phyloP scores from a whole-genome alignment of 352 stramenopile species.

The Phytophthora tentaculata region DNA sequence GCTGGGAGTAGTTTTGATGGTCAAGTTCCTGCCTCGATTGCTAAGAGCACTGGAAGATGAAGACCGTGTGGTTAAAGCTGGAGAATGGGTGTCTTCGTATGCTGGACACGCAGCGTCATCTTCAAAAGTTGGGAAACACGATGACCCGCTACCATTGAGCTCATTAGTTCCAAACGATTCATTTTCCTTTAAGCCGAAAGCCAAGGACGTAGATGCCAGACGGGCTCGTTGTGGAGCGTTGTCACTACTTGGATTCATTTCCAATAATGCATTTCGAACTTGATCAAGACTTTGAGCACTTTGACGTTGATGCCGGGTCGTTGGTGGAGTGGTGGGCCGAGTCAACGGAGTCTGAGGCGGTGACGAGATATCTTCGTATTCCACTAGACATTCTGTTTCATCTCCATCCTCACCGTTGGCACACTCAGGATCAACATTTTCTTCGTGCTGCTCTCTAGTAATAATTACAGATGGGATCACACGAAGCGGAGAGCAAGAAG shows the following conservation, averaged over 20 bases:
- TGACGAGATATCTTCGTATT: constrained; percentile 18
- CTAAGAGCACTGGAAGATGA: constrained; percentile 31
- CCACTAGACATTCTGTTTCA: constrained; percentile 6
- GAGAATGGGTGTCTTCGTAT: constrained; percentile 49
- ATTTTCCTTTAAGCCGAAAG: constrained; percentile 24
- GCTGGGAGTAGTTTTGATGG: neutral
- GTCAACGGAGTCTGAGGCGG: constrained; percentile 9
- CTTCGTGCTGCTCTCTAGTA: neutral
- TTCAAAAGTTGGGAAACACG: constrained; percentile 57
- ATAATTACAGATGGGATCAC: constrained; percentile 27
- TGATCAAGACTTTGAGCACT: constrained; percentile 37
- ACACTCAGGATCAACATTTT: neutral
- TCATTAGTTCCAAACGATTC: constrained; percentile 13
- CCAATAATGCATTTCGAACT: constrained; percentile 29
- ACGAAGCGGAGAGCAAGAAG: constrained; percentile 37
- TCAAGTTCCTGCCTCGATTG: constrained; percentile 5
- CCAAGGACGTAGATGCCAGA: constrained; percentile 5
- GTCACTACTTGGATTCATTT: constrained; percentile 15
- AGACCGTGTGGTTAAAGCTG: constrained; percentile 20
- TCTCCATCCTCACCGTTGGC: constrained; percentile 6
- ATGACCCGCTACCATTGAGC: constrained; percentile 26
- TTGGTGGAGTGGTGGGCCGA: constrained; percentile 3
- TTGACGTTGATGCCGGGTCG: constrained; percentile 8
- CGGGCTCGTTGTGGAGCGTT: neutral
- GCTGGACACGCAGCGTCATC: constrained; percentile 64